These are phyloP conservation scores for Phylloporus rhodoxanthus DNA, from an alignment of 768 basidiomycete genomes.

Conservation along the genomic window DNA sequence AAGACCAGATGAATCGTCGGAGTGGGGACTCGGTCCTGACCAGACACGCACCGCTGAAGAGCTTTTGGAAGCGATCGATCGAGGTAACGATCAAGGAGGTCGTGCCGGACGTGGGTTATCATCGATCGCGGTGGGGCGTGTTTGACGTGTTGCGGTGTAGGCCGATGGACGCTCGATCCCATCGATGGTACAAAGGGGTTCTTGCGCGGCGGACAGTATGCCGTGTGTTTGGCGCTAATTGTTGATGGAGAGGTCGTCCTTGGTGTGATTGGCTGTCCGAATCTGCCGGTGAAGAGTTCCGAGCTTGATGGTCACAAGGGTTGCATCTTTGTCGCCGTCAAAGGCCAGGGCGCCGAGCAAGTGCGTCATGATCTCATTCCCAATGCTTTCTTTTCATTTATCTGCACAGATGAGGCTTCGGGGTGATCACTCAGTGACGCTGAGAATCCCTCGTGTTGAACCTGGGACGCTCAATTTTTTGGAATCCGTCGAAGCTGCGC, in stretches of 20 bases:
- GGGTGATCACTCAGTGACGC: constrained; percentile 40
- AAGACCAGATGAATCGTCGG: constrained; percentile 46
- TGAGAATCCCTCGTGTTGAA: constrained; percentile 43
- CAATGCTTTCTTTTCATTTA: background rate
- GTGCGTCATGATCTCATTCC: constrained; percentile 27
- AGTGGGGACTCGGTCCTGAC: constrained; percentile 71
- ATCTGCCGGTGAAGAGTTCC: constrained; percentile 57
- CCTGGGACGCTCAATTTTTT: constrained; percentile 59
- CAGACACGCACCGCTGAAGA: constrained; percentile 47
- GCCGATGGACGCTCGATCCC: constrained; percentile 84
- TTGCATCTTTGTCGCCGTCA: constrained; percentile 80
- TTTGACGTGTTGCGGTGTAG: constrained; percentile 30
- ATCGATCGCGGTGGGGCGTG: background rate
- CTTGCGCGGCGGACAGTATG: constrained; percentile 87
- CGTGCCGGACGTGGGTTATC: constrained; percentile 56
- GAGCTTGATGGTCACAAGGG: constrained; percentile 61
- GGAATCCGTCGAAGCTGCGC: constrained; percentile 88
- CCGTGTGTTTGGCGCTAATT: constrained; percentile 84
- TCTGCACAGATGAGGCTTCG: constrained; percentile 46
- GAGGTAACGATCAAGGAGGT: constrained; percentile 72
- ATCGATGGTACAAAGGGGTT: constrained; percentile 96
- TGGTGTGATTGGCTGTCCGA: constrained; percentile 90
- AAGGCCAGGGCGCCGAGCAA: constrained; percentile 79
- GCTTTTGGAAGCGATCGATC: constrained; percentile 82
- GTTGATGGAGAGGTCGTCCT: constrained; percentile 72